Evolutionary conservation across 257 asterid species (phyloP), one percentile per base, ranked within the genome.

Genomic region (Primulina tabacum): DNA sequence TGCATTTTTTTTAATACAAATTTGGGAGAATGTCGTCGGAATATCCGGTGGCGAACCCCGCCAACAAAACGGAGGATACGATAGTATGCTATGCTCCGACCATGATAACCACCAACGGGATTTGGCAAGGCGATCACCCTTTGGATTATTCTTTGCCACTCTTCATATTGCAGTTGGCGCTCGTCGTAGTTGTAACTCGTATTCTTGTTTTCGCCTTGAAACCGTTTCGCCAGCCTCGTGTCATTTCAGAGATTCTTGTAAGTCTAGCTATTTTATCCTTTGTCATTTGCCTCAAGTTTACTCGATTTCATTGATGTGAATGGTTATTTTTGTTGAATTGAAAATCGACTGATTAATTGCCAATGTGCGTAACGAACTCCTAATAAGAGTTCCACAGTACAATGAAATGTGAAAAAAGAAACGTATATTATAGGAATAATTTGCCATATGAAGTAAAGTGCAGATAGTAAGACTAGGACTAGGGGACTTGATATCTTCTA

Each of bases 81-180:
- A 84, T 90, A 21, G 95, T 90, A 68, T 93, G 99, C 80, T 94
- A 94, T 55, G 91, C 99, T 17, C 97, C 99, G 32, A 94, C 96
- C 0, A 91, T 94, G 99, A 87, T 94, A 38, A 84, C 96, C 3
- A 91, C 97, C 26, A 88, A 85, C 20, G 99, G 99, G 0, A 84
- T 94, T 2, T 94, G 99, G 96, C 96, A 87, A 58, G 99, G 99
- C 2, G 97, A 94, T 73, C 88, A 91, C 79, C 99, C 99, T 7
- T 77, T 94, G 74, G 95, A 94, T 77, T 94, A 94, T 72, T 89
- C 99, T 0, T 71, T 94, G 40, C 99, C 99, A 21, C 93, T 94
- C 64, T 94, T 94, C 82, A 88, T 91, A 24, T 53, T 94, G 77
- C 99, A 94, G 65, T 75, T 94, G 57, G 84, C 94, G 0, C 74